Evolutionary conservation across 805 yeast species (phyloP).

Genomic region (Metschnikowia peoriensis): DNA sequence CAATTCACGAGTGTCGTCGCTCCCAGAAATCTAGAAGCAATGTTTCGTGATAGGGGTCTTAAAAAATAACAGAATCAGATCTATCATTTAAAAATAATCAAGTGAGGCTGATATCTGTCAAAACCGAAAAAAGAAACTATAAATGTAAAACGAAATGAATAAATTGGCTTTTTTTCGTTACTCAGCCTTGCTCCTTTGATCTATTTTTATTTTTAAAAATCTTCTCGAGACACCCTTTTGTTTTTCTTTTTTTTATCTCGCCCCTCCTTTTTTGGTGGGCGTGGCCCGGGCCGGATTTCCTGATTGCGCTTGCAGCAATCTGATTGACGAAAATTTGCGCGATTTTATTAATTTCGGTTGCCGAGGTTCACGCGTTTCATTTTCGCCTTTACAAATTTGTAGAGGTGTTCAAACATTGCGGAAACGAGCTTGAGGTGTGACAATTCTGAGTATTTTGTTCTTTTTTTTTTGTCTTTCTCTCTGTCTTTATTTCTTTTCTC

Average conservation of each 20-base stretch:
- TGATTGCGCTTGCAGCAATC: not conserved
- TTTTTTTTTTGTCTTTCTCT: too few relatives aligned
- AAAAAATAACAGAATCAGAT: not conserved
- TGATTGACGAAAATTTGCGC: not conserved
- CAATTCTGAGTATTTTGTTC: too few relatives aligned
- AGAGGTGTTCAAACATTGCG: too few relatives aligned
- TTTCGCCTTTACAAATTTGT: not conserved
- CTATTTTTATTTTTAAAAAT: not conserved
- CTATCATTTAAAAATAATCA: too few relatives aligned
- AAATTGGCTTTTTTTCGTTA: not conserved
- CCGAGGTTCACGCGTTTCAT: not conserved
- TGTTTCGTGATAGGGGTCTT: too few relatives aligned
- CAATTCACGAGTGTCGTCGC: too few relatives aligned
- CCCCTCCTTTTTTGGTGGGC: not conserved
- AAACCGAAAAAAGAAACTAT: not conserved
- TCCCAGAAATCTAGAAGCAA: too few relatives aligned
- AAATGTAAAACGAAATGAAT: not conserved
- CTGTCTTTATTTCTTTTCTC: too few relatives aligned
- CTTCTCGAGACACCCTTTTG: not conserved
- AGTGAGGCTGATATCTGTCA: not conserved
- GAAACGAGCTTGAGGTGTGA: too few relatives aligned
- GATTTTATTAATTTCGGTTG: not conserved
- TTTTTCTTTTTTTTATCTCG: too few relatives aligned
- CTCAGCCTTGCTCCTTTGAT: not conserved
- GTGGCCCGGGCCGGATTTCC: not conserved